Base-by-base conservation (phyloP, 768 basidiomycete genomes). In the Termitomyces sp. region DNA sequence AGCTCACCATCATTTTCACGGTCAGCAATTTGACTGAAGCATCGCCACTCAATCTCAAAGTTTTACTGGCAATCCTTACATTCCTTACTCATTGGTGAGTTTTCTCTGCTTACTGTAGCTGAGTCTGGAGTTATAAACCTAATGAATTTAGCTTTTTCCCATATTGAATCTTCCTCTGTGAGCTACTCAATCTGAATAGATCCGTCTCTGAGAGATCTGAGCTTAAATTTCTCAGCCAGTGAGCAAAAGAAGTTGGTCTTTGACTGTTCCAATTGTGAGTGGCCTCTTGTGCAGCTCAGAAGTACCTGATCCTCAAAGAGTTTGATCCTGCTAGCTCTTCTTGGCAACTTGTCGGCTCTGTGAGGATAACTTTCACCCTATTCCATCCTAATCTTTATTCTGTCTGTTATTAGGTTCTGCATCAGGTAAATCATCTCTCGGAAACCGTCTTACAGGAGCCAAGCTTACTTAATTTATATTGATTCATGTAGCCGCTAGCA, bases 11-110 rank as follows among this genome's bases (percentile, higher is more conserved):
- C 48, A 56, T 65, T 29, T 61, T 65, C 40, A 65, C 66, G 40
- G 66, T 62, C 23, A 54, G 54, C 51, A 2, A 12, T 8, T 31
- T 42, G 10, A 25, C 7, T 23, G 37, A 32, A 17, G 29, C n/a
- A 29, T 29, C 7, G n/a, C 29, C 6, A 0, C 7, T 27, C 19
- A 9, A 7, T 19, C 19, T 40, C n/a, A 56, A 17, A 3, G 5
- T 27, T 16, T 47, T 1, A 35, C 41, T 63, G 64, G 68, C 66
- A 17, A 59, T 71, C n/a, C 63, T 69, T 45, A 71, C 70, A 0
- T 64, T 68, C 54, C 40, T 67, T 48, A 69, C 70, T 27, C 70
- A 71, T 50, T 65, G 62, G 67, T 69, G 45, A 37, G 67, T 55
- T 2, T 8, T n/a, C 2, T 40, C 10, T 40, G 40, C 19, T 40